Evolutionary conservation across 306 rosid species (phyloP).

Genomic region (apple (Malus domestica)): DNA sequence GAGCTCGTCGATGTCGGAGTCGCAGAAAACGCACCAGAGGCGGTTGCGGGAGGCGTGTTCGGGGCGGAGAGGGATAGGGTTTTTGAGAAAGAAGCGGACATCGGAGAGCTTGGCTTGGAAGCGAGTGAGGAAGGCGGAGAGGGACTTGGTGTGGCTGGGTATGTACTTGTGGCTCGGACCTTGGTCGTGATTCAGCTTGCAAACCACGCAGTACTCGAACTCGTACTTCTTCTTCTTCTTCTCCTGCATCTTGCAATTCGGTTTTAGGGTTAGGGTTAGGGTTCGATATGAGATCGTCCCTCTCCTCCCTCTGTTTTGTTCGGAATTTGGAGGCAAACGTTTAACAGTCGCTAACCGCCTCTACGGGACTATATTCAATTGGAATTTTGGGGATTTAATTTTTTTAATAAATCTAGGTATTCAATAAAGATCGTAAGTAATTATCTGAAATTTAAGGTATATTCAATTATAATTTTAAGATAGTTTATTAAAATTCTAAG

Average conservation of each 20-base stretch:
- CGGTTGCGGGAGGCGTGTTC: constrained; percentile 54
- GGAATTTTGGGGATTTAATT: too few species aligned
- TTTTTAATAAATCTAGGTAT: too few species aligned
- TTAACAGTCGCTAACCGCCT: background rate
- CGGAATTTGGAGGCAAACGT: constrained; percentile 3
- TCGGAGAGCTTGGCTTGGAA: constrained; percentile 59
- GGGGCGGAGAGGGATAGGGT: constrained; percentile 41
- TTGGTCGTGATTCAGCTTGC: constrained; percentile 70
- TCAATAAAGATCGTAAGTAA: too few species aligned
- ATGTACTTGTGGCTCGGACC: constrained; percentile 83
- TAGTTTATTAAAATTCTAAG: too few species aligned
- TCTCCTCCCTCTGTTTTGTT: background rate
- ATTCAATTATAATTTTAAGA: too few species aligned
- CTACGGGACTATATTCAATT: too few species aligned
- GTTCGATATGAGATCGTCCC: constrained; percentile 18
- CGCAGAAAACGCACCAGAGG: constrained; percentile 85
- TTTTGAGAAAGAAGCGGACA: constrained; percentile 50
- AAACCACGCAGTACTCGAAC: constrained; percentile 72
- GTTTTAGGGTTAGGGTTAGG: constrained; percentile 17
- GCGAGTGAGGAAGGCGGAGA: constrained; percentile 63
- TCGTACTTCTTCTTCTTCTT: constrained; percentile 34
- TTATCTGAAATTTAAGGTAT: too few species aligned
- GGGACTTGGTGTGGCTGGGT: constrained; percentile 70
- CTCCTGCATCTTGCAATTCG: background rate
- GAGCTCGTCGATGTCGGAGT: constrained; percentile 44